Conservation (phyloP, 108 stramenopile genomes). For the Licmophora abbreviata region DNA sequence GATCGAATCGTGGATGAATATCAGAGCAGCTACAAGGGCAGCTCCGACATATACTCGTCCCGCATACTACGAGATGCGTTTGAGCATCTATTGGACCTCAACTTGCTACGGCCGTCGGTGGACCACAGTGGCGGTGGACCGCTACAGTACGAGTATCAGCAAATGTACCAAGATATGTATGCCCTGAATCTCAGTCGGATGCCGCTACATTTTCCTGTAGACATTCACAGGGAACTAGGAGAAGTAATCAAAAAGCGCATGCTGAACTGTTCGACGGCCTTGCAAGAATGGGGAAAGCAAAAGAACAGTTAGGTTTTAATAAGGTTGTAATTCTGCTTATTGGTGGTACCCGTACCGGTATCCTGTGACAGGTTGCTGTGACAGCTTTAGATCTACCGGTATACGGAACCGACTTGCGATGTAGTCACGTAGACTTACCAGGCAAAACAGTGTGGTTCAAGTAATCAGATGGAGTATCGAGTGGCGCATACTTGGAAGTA, state of each 20-base stretch:
- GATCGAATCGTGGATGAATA: slow-evolving; percentile 76
- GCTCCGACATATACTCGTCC: slow-evolving; percentile 25
- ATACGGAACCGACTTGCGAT: no score
- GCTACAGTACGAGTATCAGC: slow-evolving; percentile 47
- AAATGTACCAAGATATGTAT: slow-evolving; percentile 12
- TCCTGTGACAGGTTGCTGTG: no score
- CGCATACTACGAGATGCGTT: slow-evolving; percentile 37
- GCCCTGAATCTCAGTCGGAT: slow-evolving; percentile 30
- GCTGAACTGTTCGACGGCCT: slow-evolving; percentile 61
- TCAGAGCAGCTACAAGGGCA: slow-evolving; percentile 15
- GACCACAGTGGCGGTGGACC: slow-evolving; percentile 63
- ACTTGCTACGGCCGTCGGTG: slow-evolving; percentile 48
- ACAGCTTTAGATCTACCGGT: no score
- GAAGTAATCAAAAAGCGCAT: slow-evolving; percentile 40
- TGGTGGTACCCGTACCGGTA: no score
- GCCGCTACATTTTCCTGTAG: slow-evolving; percentile 61
- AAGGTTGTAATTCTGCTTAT: no score
- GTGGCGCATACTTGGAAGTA: no score
- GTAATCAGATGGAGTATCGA: no score
- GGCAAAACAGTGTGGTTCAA: no score
- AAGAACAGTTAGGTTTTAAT: no score
- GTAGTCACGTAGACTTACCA: no score
- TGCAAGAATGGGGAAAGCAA: slow-evolving; percentile 73
- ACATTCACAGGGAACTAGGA: slow-evolving; percentile 56
- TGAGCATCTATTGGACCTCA: slow-evolving; percentile 52